Conservation (phyloP, 306 rosid species). For the Vigna radiata region DNA sequence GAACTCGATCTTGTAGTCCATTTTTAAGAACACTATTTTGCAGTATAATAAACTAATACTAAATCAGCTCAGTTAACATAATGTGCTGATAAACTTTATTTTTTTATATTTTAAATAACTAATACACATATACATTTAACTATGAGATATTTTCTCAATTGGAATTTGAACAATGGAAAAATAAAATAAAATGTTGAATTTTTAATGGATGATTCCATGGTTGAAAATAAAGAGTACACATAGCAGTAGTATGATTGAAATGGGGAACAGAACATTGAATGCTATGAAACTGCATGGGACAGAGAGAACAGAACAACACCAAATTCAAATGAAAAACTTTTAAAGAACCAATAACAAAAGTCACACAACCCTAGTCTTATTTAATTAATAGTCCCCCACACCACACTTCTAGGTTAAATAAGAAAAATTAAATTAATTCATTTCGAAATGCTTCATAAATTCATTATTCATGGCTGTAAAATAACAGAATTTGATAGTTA, state of each 20-base stretch:
- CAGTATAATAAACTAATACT: no score
- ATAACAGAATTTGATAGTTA: no score
- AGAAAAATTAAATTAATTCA: not conserved
- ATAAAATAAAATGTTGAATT: not conserved
- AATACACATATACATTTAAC: no score
- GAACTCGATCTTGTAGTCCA: no score
- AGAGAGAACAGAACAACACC: not conserved
- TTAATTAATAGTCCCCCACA: not conserved
- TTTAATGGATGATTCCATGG: not conserved
- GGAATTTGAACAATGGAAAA: not conserved
- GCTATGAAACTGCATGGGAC: not conserved
- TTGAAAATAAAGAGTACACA: not conserved
- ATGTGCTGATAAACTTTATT: no score
- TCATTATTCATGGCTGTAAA: no score
- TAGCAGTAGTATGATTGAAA: not conserved
- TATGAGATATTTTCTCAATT: no score
- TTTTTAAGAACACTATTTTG: no score
- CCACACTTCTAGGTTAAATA: not conserved
- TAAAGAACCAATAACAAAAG: not conserved
- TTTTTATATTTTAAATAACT: no score
- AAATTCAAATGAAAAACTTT: not conserved
- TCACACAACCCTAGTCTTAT: not conserved
- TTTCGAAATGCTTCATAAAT: no score
- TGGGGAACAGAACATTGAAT: conserved; percentile 7
- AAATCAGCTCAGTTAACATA: no score